Percentiles rank a stretch among this genome's conserved stretches.
These are phyloP conservation scores for Monilinia laxa DNA, from an alignment of 2,329 filamentous ascomycete genomes.

Conservation along the genomic window DNA sequence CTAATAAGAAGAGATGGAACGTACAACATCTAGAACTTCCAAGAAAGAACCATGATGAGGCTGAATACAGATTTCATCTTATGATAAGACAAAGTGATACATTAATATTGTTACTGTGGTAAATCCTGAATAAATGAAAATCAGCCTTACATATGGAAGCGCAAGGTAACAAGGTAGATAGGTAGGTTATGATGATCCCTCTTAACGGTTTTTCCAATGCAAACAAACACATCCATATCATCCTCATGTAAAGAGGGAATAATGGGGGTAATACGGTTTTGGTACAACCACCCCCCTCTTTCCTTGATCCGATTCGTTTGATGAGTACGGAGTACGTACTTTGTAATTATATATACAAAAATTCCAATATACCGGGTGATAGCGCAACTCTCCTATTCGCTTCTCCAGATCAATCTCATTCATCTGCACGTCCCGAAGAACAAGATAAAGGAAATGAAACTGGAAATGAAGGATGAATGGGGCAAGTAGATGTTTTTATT, in stretches of 20 bases:
- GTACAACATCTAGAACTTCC: constrained; percentile 6
- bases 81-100: constrained; percentile 6
- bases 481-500: constrained; percentile 12
- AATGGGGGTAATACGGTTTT: neutral
- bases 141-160: constrained; percentile 14
- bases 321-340: too few relatives aligned
- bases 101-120: neutral
- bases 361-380: neutral
- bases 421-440: constrained; percentile 8
- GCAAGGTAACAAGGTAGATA: too few relatives aligned
- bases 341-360: neutral
- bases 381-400: constrained; percentile 3
- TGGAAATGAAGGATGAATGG: constrained; percentile 8
- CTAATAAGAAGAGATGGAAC: neutral
- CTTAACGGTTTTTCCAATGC: constrained; percentile 14
- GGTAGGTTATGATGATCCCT: neutral
- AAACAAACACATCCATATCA: neutral
- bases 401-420: neutral
- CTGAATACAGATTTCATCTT: constrained; percentile 12
- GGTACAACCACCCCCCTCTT: constrained; percentile 10
- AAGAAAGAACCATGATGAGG: constrained; percentile 13
- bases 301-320: constrained; percentile 17
- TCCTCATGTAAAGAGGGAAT: neutral
- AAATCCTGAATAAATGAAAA: constrained; percentile 4
- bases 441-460: constrained; percentile 7